Evolutionary conservation across 306 rosid genomes (phyloP).

Genomic region (Trifolium subterraneum): DNA sequence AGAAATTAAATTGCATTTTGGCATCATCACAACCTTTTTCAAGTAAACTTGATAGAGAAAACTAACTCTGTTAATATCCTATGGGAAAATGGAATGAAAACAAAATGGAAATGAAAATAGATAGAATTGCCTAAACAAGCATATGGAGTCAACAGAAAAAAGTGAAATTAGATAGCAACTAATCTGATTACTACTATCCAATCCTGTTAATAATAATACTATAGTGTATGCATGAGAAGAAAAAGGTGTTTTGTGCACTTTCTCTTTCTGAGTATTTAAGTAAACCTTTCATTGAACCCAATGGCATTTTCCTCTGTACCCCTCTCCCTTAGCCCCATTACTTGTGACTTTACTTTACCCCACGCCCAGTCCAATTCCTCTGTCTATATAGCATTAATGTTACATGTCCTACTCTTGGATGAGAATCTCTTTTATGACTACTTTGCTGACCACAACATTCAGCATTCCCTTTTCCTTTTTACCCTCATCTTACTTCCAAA

Average conservation of each 20-base stretch:
- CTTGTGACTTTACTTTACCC: conserved; percentile 58
- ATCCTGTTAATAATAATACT: conserved; percentile 37
- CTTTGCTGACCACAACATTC: conserved; percentile 52
- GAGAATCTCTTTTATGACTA: conserved; percentile 54
- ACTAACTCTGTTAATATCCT: background rate
- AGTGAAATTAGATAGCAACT: conserved; percentile 60
- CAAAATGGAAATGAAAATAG: conserved; percentile 47
- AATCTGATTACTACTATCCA: conserved; percentile 49
- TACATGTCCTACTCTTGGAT: conserved; percentile 60
- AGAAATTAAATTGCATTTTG: no score
- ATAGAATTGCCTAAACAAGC: conserved; percentile 40
- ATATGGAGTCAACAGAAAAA: conserved; percentile 56
- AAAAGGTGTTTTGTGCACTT: conserved; percentile 48
- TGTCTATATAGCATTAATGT: conserved; percentile 38
- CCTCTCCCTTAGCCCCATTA: conserved; percentile 44
- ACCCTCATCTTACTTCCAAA: conserved; percentile 32
- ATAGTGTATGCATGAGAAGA: conserved; percentile 50
- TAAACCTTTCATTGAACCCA: conserved; percentile 53
- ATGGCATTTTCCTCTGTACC: conserved; percentile 50
- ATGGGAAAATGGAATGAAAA: conserved; percentile 5
- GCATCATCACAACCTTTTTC: background rate
- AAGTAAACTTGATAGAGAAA: conserved; percentile 15
- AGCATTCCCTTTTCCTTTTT: conserved; percentile 42
- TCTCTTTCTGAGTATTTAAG: conserved; percentile 56
- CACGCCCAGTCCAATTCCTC: conserved; percentile 45